Percentiles rank a stretch among this genome's conserved stretches.
Conservation (phyloP, 129 eudicot genomes). For the Pseudognaphalium luteoalbum region DNA sequence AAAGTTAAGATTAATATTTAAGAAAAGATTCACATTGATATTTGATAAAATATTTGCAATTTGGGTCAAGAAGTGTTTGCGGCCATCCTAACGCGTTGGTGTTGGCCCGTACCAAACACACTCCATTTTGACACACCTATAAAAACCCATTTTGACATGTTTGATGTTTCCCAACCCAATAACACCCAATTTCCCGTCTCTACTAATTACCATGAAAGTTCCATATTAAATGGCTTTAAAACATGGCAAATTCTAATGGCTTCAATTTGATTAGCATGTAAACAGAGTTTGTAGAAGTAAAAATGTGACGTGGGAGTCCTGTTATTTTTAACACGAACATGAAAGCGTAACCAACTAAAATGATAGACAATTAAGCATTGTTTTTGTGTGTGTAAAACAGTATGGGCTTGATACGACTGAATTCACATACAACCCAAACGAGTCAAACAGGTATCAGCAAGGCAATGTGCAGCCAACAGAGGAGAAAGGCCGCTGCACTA, state of each 20-base stretch:
- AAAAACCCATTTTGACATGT: background rate
- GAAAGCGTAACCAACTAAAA: background rate
- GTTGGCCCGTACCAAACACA: background rate
- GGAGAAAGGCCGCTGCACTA: conserved; percentile 76
- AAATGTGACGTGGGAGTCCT: background rate
- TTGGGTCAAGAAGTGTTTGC: background rate
- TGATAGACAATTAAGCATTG: background rate
- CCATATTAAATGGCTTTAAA: no score
- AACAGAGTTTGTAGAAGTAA: background rate
- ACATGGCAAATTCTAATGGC: no score
- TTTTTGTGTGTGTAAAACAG: conserved; percentile 38
- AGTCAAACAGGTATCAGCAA: conserved; percentile 64
- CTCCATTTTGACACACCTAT: no score
- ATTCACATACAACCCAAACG: conserved; percentile 91
- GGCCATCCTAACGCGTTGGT: background rate
- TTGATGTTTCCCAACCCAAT: background rate
- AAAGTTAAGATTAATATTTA: no score
- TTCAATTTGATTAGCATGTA: background rate
- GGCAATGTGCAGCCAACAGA: conserved; percentile 56
- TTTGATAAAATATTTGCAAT: background rate
- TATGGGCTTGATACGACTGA: conserved; percentile 95
- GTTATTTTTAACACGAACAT: background rate
- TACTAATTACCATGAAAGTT: background rate
- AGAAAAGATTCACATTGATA: background rate
- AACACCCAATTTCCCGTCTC: background rate